Evolutionary conservation across 495 filamentous ascomycete genomes (phyloP).

Genomic region (Neurospora cerealis): DNA sequence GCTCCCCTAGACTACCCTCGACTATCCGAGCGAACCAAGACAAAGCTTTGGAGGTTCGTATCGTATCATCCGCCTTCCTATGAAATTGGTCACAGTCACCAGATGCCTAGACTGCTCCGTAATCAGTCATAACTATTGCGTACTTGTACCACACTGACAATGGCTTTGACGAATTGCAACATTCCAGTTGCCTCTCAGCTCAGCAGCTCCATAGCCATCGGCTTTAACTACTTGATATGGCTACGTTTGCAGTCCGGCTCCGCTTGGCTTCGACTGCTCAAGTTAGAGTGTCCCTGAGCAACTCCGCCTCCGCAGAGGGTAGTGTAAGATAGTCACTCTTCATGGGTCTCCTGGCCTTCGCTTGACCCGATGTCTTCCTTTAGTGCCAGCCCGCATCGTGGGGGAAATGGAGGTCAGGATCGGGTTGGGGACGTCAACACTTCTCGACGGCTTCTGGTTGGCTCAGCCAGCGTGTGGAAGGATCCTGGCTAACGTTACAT

Average conservation of each 20-base stretch:
- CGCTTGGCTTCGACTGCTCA: neutral
- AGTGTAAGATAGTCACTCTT: neutral
- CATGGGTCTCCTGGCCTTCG: neutral
- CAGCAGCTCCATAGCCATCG: neutral
- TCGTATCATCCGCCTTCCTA: neutral
- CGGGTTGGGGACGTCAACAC: neutral
- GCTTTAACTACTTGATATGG: neutral
- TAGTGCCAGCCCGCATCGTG: neutral
- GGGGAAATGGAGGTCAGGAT: neutral
- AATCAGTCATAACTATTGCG: neutral
- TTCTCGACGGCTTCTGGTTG: neutral
- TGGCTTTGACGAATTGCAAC: neutral
- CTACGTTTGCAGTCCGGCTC: neutral
- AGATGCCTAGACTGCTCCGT: neutral
- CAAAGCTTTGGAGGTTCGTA: neutral
- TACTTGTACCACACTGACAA: neutral
- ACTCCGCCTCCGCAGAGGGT: neutral
- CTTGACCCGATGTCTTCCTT: neutral
- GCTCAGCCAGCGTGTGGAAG: neutral
- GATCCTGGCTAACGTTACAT: neutral
- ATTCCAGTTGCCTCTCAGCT: neutral
- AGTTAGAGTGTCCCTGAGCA: neutral
- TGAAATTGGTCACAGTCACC: neutral
- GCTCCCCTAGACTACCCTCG: neutral
- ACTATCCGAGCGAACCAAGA: neutral